Base-by-base conservation (phyloP, 306 rosid species). In the Acacia confusa region DNA sequence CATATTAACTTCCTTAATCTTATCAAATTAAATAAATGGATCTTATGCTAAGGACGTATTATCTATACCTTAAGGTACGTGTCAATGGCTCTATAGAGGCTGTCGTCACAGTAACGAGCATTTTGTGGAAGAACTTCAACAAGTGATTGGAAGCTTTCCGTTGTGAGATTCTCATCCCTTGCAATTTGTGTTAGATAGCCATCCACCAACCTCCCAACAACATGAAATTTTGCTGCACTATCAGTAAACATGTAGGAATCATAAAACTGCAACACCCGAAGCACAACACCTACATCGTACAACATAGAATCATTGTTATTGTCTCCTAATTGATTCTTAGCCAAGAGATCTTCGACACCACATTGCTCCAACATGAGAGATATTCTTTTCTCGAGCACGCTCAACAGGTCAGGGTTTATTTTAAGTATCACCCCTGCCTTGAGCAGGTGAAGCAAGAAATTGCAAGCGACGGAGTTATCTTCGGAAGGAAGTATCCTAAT, bases 161-260 rank as follows among this genome's bases (percentile, higher is more conserved):
- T 85, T 60, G 74, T 43, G 30, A 95, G 91, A 65, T 87, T 90
- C 82, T 78, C 81, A 79, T 95, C 98, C 32, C 85, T 88, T 61
- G 98, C 95, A 76, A 91, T 83, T 4, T 88, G 80, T 58, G 76
- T 17, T 32, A 90, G 97, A 90, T 88, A 92, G 2, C 85, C 93
- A 40, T 95, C 99, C 55, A 91, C 89, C 80, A 95, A 69, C 70
- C 83, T 90, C 61, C 94, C 97, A 70, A 95, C 89, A n/a, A 8
- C 75, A 2, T 81, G 75, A 50, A 86, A 47, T 75, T 91, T 90
- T 6, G 88, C 87, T 10, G 81, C 81, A 57, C 74, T 60, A 58
- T 88, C 80, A 65, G 75, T 81, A 44, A 78, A 65, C 44, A 76
- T 75, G 27, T 78, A 43, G 7, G 85, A 68, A 76, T 81, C 90